Evolutionary conservation across 139 green algal genomes (phyloP), one percentile per base, ranked within the genome.

Genomic region (Cymbomonas tetramitiformis): DNA sequence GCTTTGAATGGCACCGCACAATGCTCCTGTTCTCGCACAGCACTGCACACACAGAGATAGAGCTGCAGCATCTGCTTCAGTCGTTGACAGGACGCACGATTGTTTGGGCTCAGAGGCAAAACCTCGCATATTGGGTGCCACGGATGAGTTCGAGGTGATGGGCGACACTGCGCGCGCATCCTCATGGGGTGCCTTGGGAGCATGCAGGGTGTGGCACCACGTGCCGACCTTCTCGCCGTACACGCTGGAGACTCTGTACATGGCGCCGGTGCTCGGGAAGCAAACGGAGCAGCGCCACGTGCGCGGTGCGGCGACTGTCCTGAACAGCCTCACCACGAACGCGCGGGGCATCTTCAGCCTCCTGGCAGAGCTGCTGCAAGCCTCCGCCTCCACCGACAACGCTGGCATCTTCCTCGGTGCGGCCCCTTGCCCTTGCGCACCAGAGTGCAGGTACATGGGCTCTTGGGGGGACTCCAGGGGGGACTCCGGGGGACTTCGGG

Each of bases 181-280:
- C 15, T 44, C 15, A 44, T 44, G 15, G 15, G 15, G 36, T 15
- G 36, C 58, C 46, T 24, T 7, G 19, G n/a, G 51, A 46, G 2
- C 19, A 21, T 3, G 69, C 69, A 52, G 81, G 81, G 69, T 84
- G 31, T 84, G 69, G 62, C 46, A 79, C 23, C 66, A 87, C 18
- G 70, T 62, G 23, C 73, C 77, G 26, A 91, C 69, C 29, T 93
- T 78, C 51, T 51, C 62, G 12, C 77, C 79, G 0, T 88, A 93
- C 63, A 19, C 67, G 0, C 30, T 40, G 7, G 77, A 84, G 50
- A 61, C 62, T 3, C 46, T 32, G 4, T 19, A 51, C 12, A 18
- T 79, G 4, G 66, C 72, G n/a, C 70, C 72, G 6, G 39, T 84
- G 28, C 63, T 82, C 36, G 39, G 73, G 19, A 64, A 54, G 34